Evolutionary conservation across 257 asterid species (phyloP).

Genomic region (Eustoma russellianum): DNA sequence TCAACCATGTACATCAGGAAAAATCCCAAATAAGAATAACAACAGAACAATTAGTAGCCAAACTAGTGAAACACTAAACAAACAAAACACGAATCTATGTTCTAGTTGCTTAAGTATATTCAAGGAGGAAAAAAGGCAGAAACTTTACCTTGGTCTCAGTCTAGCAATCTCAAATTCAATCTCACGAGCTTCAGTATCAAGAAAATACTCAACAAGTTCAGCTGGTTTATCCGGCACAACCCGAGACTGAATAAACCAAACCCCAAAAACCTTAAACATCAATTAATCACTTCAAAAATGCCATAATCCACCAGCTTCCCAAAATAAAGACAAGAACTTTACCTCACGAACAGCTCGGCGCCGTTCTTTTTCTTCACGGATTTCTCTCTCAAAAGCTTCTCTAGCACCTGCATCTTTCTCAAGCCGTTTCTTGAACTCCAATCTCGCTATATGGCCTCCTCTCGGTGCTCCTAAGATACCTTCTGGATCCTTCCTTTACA

Average conservation of each 20-base stretch:
- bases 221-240: slow-evolving; percentile 52
- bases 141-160: slow-evolving; percentile 66
- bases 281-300: neutral
- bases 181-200: slow-evolving; percentile 92
- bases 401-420: slow-evolving; percentile 64
- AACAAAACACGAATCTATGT: too few relatives aligned
- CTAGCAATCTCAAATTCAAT: slow-evolving; percentile 83
- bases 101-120: too few relatives aligned
- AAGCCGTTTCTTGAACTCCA: slow-evolving; percentile 57
- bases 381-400: slow-evolving; percentile 66
- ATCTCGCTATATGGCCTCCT: slow-evolving; percentile 57
- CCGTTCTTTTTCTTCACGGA: slow-evolving; percentile 64
- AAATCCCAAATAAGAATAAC: too few relatives aligned
- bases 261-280: neutral
- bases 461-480: slow-evolving; percentile 57
- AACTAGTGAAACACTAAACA: too few relatives aligned
- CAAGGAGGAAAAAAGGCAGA: neutral
- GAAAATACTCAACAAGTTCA: slow-evolving; percentile 69
- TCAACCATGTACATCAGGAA: too few relatives aligned
- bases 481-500: slow-evolving; percentile 82
- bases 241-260: slow-evolving; percentile 42
- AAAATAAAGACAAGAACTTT: neutral
- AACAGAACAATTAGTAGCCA: too few relatives aligned
- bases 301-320: neutral
- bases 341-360: slow-evolving; percentile 61